Conservation (phyloP, 1,284 basidiomycete species). For the Microbotryum saponariae region DNA sequence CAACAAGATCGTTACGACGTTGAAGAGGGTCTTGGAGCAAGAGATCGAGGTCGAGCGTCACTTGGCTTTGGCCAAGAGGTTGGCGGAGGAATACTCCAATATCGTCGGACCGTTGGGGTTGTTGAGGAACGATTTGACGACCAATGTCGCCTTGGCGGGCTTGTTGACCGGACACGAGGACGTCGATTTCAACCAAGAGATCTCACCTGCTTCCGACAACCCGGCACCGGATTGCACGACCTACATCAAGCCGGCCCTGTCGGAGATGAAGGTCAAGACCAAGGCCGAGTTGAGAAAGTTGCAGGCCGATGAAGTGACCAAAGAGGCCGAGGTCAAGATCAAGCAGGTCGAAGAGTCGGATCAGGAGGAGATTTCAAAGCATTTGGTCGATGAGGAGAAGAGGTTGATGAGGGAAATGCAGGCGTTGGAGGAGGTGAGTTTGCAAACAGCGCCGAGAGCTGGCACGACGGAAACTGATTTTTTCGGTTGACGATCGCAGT, state of each 20-base stretch:
- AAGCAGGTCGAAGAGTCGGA: background rate
- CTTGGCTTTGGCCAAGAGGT: constrained; percentile 18
- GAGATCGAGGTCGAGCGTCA: constrained; percentile 32
- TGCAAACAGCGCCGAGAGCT: no score
- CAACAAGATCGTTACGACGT: constrained; percentile 14
- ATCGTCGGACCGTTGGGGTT: constrained; percentile 30
- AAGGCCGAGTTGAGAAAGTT: constrained; percentile 13
- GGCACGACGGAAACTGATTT: no score
- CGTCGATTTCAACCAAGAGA: constrained; percentile 34
- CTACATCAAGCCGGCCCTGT: constrained; percentile 32
- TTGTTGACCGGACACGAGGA: constrained; percentile 30
- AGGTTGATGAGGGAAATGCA: constrained; percentile 21
- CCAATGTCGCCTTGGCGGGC: constrained; percentile 25
- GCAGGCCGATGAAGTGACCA: constrained; percentile 9
- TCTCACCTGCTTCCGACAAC: constrained; percentile 30
- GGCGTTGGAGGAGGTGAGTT: constrained; percentile 31
- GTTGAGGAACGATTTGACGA: constrained; percentile 22
- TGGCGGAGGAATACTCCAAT: constrained; percentile 27
- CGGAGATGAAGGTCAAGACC: constrained; percentile 23
- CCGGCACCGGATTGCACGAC: constrained; percentile 34
- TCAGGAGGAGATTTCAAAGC: background rate
- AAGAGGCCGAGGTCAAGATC: constrained; percentile 19
- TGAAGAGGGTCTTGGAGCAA: constrained; percentile 17
- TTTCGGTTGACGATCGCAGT: background rate
- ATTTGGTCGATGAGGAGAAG: constrained; percentile 15